Evolutionary conservation across 2,329 filamentous ascomycete species (phyloP).

Genomic region (Lachnum nothofagi): DNA sequence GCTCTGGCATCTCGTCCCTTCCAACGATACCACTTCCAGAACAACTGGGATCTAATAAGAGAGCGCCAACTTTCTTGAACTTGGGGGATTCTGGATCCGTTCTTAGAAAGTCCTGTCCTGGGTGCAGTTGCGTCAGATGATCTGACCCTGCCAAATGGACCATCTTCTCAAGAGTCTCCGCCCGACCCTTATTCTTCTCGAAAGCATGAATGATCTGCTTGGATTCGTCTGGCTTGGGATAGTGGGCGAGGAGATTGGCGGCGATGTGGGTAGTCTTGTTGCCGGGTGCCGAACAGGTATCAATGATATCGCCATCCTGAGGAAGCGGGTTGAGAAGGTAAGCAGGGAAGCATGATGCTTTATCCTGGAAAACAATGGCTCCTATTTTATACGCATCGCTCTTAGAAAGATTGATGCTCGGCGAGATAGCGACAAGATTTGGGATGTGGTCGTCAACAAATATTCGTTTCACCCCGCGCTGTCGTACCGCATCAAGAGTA

Average conservation of each 20-base stretch:
- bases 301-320: constrained; percentile 72
- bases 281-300: constrained; percentile 88
- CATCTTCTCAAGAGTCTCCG: constrained; percentile 79
- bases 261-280: constrained; percentile 97
- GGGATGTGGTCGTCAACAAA: constrained; percentile 78
- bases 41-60: constrained; percentile 90
- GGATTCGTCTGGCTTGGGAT: constrained; percentile 27
- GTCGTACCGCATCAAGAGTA: constrained; percentile 53
- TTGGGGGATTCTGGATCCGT: constrained; percentile 59
- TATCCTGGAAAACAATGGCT: constrained; percentile 86
- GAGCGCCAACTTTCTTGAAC: constrained; percentile 67
- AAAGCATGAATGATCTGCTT: constrained; percentile 64
- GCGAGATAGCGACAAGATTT: constrained; percentile 73
- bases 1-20: constrained; percentile 68
- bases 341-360: constrained; percentile 93
- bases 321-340: constrained; percentile 70
- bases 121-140: constrained; percentile 59
- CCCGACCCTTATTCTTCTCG: constrained; percentile 67
- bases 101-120: constrained; percentile 75
- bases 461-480: constrained; percentile 45
- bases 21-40: constrained; percentile 93
- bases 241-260: constrained; percentile 54
- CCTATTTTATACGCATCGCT: constrained; percentile 69
- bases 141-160: constrained; percentile 69
- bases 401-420: constrained; percentile 65